phyloP scores from a whole-genome alignment of 1,139 yeast species.

The Hemisphaericaspora xylanilytica region DNA sequence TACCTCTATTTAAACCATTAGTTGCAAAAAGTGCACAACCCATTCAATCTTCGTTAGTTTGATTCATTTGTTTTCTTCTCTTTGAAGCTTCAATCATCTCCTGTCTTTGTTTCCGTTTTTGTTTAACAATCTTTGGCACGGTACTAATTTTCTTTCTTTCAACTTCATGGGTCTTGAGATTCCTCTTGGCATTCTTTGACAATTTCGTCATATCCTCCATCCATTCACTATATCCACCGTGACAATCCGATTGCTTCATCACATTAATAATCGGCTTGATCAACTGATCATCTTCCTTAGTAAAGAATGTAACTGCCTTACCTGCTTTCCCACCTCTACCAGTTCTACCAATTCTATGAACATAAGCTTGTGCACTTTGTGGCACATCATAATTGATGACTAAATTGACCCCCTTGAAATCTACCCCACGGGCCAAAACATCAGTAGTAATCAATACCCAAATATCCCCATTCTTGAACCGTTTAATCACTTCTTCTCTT shows the following conservation, averaged over 20 bases:
- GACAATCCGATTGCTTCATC: slow-evolving; percentile 88
- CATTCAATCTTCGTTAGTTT: no score
- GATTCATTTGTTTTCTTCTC: slow-evolving; percentile 45
- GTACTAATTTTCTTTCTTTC: slow-evolving; percentile 80
- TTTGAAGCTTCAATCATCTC: slow-evolving; percentile 84
- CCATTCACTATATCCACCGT: slow-evolving; percentile 70
- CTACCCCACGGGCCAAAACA: slow-evolving; percentile 94
- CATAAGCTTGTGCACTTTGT: slow-evolving; percentile 88
- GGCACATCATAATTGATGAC: slow-evolving; percentile 98
- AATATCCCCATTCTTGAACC: slow-evolving; percentile 83
- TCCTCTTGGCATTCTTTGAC: slow-evolving; percentile 62
- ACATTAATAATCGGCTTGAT: slow-evolving; percentile 87
- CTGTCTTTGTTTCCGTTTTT: slow-evolving; percentile 59
- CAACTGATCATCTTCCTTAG: slow-evolving; percentile 78
- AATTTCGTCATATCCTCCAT: slow-evolving; percentile 74
- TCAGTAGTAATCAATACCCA: slow-evolving; percentile 98
- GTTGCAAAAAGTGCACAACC: no score
- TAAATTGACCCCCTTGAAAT: slow-evolving; percentile 90
- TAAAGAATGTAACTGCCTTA: slow-evolving; percentile 85
- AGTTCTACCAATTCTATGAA: slow-evolving; percentile 97
- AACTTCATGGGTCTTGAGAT: slow-evolving; percentile 57
- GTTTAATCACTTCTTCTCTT: slow-evolving; percentile 79
- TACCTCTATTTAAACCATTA: no score
- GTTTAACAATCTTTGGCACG: slow-evolving; percentile 69
- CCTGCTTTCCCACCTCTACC: slow-evolving; percentile 94